Conservation (phyloP, 2,329 filamentous ascomycete species). For the Fusarium protoensiforme region DNA sequence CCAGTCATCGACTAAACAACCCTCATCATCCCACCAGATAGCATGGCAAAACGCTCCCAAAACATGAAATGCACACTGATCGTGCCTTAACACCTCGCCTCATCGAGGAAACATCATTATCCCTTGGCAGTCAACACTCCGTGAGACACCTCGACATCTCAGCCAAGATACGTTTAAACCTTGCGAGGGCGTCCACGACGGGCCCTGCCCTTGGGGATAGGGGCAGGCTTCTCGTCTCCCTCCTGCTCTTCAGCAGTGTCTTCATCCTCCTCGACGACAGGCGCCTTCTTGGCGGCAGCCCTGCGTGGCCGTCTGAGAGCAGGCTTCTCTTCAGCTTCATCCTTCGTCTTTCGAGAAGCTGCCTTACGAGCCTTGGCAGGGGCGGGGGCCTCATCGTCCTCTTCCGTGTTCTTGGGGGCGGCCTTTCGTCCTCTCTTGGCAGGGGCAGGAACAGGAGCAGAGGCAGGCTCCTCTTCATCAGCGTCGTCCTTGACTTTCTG, state of each 20-base stretch:
- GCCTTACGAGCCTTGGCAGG: slow-evolving; percentile 28
- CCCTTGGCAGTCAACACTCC: background rate
- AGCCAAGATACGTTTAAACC: slow-evolving; percentile 1
- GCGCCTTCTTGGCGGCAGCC: slow-evolving; percentile 27
- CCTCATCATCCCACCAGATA: background rate
- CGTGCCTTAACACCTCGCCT: background rate
- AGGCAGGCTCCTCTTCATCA: slow-evolving; percentile 21
- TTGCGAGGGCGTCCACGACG: slow-evolving; percentile 43
- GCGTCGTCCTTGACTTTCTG: slow-evolving; percentile 37
- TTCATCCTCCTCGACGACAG: slow-evolving; percentile 22
- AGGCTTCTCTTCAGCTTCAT: slow-evolving; percentile 36
- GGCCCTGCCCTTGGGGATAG: slow-evolving; percentile 45
- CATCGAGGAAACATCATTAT: background rate
- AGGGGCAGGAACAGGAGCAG: background rate
- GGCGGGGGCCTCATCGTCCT: slow-evolving; percentile 28
- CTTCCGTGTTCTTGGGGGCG: slow-evolving; percentile 10
- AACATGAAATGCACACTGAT: slow-evolving; percentile 10
- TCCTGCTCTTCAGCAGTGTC: slow-evolving; percentile 22
- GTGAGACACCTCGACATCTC: background rate
- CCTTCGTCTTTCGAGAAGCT: slow-evolving; percentile 17
- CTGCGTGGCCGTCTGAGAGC: slow-evolving; percentile 31
- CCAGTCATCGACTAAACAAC: background rate
- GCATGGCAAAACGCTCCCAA: slow-evolving; percentile 9
- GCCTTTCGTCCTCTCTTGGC: slow-evolving; percentile 28
- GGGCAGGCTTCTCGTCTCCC: slow-evolving; percentile 44